phyloP scores from a whole-genome alignment of 345 rosid species.

The Noccaea caerulescens region DNA sequence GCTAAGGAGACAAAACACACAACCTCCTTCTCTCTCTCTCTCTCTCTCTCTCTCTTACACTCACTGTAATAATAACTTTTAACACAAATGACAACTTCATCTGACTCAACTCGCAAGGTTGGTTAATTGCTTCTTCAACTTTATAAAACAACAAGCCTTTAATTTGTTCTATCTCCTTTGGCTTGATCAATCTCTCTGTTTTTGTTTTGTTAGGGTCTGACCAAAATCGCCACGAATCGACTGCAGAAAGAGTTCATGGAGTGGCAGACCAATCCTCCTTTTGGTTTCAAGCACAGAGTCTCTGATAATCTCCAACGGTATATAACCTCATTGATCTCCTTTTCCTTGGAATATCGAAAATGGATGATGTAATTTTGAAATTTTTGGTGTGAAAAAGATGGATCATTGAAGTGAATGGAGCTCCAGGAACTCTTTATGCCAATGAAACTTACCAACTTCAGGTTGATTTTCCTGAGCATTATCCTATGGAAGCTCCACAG shows the following conservation, averaged over 20 bases:
- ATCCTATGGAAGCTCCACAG: constrained; percentile 48
- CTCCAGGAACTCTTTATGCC: constrained; percentile 60
- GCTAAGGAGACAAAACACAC: constrained; percentile 40
- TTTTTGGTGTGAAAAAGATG: constrained; percentile 48
- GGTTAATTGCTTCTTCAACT: constrained; percentile 24
- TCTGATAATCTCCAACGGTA: constrained; percentile 96
- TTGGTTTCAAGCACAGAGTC: constrained; percentile 92
- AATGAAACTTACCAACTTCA: constrained; percentile 66
- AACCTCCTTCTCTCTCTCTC: background rate
- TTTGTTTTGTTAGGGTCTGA: constrained; percentile 59
- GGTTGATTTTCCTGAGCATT: constrained; percentile 55
- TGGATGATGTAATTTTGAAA: constrained; percentile 10
- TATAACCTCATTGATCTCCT: background rate
- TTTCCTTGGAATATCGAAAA: background rate
- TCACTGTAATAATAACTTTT: constrained; percentile 29
- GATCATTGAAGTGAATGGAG: constrained; percentile 65
- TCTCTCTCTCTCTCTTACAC: background rate
- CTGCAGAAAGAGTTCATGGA: constrained; percentile 95
- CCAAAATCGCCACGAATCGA: constrained; percentile 94
- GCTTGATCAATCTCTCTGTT: constrained; percentile 18
- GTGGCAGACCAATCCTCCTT: constrained; percentile 95
- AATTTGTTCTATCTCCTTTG: background rate
- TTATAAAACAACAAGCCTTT: background rate
- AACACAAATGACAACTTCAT: constrained; percentile 40
- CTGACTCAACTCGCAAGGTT: constrained; percentile 45